phyloP scores from a whole-genome alignment of 2,329 filamentous ascomycete species.

The Aspergillus fumigatus region DNA sequence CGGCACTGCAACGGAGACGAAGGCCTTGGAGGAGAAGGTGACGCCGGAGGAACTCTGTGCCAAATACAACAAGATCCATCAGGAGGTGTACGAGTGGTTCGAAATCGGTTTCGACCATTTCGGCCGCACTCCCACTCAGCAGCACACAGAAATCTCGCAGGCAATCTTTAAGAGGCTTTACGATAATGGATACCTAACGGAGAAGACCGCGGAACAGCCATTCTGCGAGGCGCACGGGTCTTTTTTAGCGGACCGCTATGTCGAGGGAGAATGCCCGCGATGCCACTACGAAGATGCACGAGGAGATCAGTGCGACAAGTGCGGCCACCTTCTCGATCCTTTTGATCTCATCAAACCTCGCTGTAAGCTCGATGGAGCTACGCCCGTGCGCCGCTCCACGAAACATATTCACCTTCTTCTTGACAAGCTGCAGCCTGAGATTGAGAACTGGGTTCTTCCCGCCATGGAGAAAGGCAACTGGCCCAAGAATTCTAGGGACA shows the following conservation, averaged over 20 bases:
- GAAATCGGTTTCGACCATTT: constrained; percentile 93
- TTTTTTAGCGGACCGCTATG: constrained; percentile 76
- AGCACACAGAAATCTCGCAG: constrained; percentile 91
- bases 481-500: constrained; percentile 42
- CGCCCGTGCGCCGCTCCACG: constrained; percentile 73
- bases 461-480: constrained; percentile 64
- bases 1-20: constrained; percentile 92
- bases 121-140: constrained; percentile 79
- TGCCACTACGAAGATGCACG: constrained; percentile 63
- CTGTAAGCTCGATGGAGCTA: constrained; percentile 85
- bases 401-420: constrained; percentile 89
- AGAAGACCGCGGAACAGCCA: constrained; percentile 81
- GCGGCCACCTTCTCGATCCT: constrained; percentile 66
- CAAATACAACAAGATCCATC: constrained; percentile 88
- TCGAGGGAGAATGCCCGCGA: constrained; percentile 45
- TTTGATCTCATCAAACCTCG: constrained; percentile 75
- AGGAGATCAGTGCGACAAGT: constrained; percentile 72
- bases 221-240: constrained; percentile 66
- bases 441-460: constrained; percentile 72
- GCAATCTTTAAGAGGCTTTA: constrained; percentile 84
- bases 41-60: constrained; percentile 80
- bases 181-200: constrained; percentile 81
- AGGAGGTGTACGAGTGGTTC: constrained; percentile 94
- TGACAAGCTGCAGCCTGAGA: constrained; percentile 72
- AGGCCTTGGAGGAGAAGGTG: constrained; percentile 81